Evolutionary conservation across 805 yeast genomes (phyloP).

Genomic region (Nakazawaea molendinolei): DNA sequence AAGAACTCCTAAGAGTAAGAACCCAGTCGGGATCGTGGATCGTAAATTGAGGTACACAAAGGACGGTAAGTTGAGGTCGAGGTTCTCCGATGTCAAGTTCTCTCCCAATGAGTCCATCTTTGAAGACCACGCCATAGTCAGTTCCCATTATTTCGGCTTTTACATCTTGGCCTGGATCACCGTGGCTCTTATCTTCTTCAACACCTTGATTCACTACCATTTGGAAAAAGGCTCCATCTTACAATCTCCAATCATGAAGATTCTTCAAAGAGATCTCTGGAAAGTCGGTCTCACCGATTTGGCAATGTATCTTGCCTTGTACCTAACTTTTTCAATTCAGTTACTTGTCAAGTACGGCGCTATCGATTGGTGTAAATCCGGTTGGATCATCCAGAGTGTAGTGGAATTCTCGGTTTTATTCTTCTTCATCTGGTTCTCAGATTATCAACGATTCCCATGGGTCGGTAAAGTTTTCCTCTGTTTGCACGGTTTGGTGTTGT

Average conservation of each 20-base stretch:
- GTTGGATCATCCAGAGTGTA: conserved; percentile 53
- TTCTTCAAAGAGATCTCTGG: conserved; percentile 54
- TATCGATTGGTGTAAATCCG: conserved; percentile 57
- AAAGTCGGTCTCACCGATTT: conserved; percentile 72
- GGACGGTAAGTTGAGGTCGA: conserved; percentile 36
- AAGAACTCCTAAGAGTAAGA: neutral
- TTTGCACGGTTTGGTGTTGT: conserved; percentile 74
- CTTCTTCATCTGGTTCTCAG: conserved; percentile 52
- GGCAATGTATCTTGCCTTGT: conserved; percentile 63
- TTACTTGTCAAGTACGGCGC: conserved; percentile 34
- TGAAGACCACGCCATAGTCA: conserved; percentile 39
- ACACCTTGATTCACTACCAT: conserved; percentile 48
- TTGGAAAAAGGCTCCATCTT: conserved; percentile 35
- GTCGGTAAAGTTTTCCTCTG: conserved; percentile 80
- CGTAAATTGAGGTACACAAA: conserved; percentile 16
- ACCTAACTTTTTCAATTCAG: conserved; percentile 57
- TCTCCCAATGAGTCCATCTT: conserved; percentile 39
- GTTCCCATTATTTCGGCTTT: conserved; percentile 65
- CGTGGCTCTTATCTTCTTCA: conserved; percentile 46
- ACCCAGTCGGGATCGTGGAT: neutral
- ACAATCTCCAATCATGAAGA: conserved; percentile 47
- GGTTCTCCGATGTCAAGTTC: conserved; percentile 50
- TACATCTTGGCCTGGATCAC: conserved; percentile 76
- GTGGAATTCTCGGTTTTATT: conserved; percentile 49
- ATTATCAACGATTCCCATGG: conserved; percentile 68